Evolutionary conservation across 2,329 filamentous ascomycete genomes (phyloP).

Genomic region (Nectriaceae sp.): DNA sequence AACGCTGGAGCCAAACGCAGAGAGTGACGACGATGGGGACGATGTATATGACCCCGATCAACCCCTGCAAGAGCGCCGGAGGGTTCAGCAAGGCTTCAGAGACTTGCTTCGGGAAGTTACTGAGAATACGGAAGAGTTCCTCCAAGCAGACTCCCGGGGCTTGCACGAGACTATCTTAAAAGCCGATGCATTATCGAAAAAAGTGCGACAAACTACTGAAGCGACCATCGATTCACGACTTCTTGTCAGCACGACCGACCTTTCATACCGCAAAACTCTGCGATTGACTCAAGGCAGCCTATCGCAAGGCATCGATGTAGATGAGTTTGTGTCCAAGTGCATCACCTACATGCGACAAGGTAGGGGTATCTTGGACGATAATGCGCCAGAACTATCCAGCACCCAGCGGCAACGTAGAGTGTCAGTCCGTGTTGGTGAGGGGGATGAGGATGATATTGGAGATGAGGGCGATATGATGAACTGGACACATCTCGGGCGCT

Average conservation of each 20-base stretch:
- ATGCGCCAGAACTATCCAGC: slow-evolving; percentile 51
- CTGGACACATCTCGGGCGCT: slow-evolving; percentile 81
- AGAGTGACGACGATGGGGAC: slow-evolving; percentile 20
- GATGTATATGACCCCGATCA: slow-evolving; percentile 82
- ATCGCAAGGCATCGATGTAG: slow-evolving; percentile 78
- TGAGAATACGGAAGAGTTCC: slow-evolving; percentile 74
- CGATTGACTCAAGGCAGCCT: slow-evolving; percentile 73
- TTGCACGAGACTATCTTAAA: slow-evolving; percentile 66
- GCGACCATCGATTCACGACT: slow-evolving; percentile 89
- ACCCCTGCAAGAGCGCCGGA: slow-evolving; percentile 69
- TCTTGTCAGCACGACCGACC: slow-evolving; percentile 77
- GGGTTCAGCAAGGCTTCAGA: slow-evolving; percentile 69
- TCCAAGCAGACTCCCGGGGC: slow-evolving; percentile 65
- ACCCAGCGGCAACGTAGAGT: slow-evolving; percentile 49
- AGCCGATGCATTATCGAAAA: slow-evolving; percentile 65
- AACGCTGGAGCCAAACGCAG: slow-evolving; percentile 23
- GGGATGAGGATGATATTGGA: slow-evolving; percentile 61
- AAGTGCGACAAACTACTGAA: slow-evolving; percentile 85
- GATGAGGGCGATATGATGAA: slow-evolving; percentile 78
- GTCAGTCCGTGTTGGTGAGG: slow-evolving; percentile 41
- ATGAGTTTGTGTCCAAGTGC: slow-evolving; percentile 90
- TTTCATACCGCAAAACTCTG: slow-evolving; percentile 76
- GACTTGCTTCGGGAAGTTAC: slow-evolving; percentile 59
- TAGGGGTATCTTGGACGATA: slow-evolving; percentile 53
- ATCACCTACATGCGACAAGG: slow-evolving; percentile 82